These are phyloP conservation scores for Epichloe brachyelytri DNA, from an alignment of 2,329 filamentous ascomycete genomes.

Conservation along the genomic window DNA sequence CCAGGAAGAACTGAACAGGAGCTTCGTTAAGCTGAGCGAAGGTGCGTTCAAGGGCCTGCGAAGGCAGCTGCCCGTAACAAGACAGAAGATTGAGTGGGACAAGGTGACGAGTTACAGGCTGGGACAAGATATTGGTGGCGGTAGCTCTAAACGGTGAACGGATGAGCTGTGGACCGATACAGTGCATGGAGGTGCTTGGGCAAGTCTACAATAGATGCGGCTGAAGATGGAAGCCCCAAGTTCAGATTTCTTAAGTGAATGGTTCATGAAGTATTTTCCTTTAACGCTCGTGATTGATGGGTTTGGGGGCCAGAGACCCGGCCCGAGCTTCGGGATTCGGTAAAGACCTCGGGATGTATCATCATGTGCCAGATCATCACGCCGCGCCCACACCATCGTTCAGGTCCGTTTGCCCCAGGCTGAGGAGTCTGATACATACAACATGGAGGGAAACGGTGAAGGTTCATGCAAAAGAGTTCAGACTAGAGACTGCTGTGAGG, in stretches of 20 bases:
- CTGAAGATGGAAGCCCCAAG: background rate
- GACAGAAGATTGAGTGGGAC: slow-evolving; percentile 99
- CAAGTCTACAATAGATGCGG: background rate
- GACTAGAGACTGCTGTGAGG: too few species aligned
- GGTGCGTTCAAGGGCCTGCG: slow-evolving; percentile 89
- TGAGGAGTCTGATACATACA: too few species aligned
- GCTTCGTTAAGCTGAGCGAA: slow-evolving; percentile 79
- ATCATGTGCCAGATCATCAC: background rate
- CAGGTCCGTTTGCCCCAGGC: too few species aligned
- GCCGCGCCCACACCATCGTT: too few species aligned
- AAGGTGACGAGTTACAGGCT: slow-evolving; percentile 88
- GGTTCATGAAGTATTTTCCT: too few species aligned
- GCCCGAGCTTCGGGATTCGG: background rate
- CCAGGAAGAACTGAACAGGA: slow-evolving; percentile 88
- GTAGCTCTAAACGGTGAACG: slow-evolving; percentile 40
- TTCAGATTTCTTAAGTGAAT: too few species aligned
- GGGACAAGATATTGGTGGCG: slow-evolving; percentile 66
- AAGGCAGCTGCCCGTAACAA: slow-evolving; percentile 86
- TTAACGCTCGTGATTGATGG: too few species aligned
- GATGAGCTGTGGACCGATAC: background rate
- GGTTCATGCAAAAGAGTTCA: too few species aligned
- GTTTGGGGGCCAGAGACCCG: background rate
- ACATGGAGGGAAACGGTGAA: too few species aligned
- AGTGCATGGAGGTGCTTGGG: background rate
- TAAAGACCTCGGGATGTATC: background rate